Conservation (phyloP, 768 basidiomycete species). For the Tulasnella calospora region DNA sequence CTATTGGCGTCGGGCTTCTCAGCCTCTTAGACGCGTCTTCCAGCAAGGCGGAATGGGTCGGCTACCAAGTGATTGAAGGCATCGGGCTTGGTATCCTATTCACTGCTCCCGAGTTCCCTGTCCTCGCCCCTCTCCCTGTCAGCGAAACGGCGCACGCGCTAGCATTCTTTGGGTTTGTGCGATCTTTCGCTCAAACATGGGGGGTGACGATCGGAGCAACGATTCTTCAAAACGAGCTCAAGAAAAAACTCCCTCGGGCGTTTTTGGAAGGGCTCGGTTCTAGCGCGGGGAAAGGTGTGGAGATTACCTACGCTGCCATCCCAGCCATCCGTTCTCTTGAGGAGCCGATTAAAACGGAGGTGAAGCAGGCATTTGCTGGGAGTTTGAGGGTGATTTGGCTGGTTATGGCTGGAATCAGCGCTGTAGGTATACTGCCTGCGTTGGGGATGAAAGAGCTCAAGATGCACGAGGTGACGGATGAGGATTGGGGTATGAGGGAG, state of each 20-base stretch:
- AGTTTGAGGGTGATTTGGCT: slow-evolving; percentile 20
- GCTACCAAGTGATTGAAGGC: slow-evolving; percentile 22
- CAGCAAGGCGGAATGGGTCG: slow-evolving; percentile 6
- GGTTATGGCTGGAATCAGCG: slow-evolving; percentile 42
- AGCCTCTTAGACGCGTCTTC: slow-evolving; percentile 22
- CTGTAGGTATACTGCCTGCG: slow-evolving; percentile 37
- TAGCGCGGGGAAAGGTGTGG: slow-evolving; percentile 30
- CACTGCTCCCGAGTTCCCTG: slow-evolving; percentile 32
- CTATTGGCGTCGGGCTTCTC: slow-evolving; percentile 40
- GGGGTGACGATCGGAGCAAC: slow-evolving; percentile 45
- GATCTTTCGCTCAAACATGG: slow-evolving; percentile 29
- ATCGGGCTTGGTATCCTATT: slow-evolving; percentile 24
- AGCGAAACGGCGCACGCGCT: slow-evolving; percentile 29
- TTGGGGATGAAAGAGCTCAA: slow-evolving; percentile 39
- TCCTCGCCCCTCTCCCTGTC: slow-evolving; percentile 33
- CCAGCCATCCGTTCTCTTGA: slow-evolving; percentile 24
- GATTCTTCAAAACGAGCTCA: slow-evolving; percentile 51
- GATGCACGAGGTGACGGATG: slow-evolving; percentile 35
- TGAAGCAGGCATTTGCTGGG: slow-evolving; percentile 27
- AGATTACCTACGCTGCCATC: slow-evolving; percentile 31
- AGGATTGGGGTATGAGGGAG: slow-evolving; percentile 36
- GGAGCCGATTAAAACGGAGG: slow-evolving; percentile 17
- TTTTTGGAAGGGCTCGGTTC: slow-evolving; percentile 33
- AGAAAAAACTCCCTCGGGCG: slow-evolving; percentile 39
- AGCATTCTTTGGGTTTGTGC: slow-evolving; percentile 32